Evolutionary conservation across 371 early-diverging fungal species (phyloP), one percentile per base, ranked within the genome.

Genomic region (Syncephalastrum contaminatum): DNA sequence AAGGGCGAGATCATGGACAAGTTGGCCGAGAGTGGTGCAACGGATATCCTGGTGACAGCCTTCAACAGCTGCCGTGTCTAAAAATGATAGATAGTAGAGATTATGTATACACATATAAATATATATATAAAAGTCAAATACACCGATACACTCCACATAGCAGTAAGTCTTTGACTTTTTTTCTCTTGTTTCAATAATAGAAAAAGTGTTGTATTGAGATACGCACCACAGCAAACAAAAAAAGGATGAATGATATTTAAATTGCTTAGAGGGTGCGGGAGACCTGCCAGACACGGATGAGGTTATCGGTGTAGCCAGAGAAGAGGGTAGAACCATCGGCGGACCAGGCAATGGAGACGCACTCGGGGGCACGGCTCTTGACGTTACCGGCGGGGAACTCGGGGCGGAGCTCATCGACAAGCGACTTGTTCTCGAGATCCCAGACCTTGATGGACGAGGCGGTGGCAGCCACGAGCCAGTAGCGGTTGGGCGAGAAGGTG

Each of bases 401-500:
- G 67, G 95, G 90, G 62, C 83, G 82, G 66, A 96, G 88, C 72
- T 95, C 95, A 81, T 89, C 92, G 48, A 96, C 95, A 61, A 94
- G 76, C 43, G 86, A 82, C 90, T 97, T 95, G 84, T 86, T 86
- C 80, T 97, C 94, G 67, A 97, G 82, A 77, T 98, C 97, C 97
- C 97, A 97, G 84, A 98, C 92, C 90, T 93, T 94, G 88, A 98
- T 95, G 78, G 89, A 84, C 53, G 83, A 77, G 61, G 85, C 82
- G 66, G 96, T 96, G 77, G 97, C 99, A 69, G 96, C 97, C 86
- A 95, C 94, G 67, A 98, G 87, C 99, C 99, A 98, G 95, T 96
- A 97, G 59, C 97, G 90, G 91, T 96, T 96, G 73, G 97, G 96
- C 64, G 94, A 93, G 92, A 98, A 98, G 77, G 86, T 87, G 48